Base-by-base conservation (phyloP, 345 rosid genomes). In the Chamaenerion angustifolium region DNA sequence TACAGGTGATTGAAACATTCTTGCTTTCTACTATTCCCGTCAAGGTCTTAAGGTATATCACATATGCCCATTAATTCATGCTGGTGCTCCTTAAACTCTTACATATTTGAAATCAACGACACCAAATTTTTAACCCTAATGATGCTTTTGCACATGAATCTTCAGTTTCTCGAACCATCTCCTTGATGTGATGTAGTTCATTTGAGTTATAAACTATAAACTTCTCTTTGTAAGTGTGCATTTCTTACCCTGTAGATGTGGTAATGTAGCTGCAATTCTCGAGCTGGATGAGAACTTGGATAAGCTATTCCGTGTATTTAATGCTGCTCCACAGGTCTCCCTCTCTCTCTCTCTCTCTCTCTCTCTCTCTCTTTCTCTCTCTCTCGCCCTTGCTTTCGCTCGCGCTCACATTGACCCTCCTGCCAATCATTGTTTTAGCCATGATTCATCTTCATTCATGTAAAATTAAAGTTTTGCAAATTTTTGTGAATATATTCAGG, bases 201-300 rank as follows among this genome's bases (percentile, higher is more conserved):
- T 31, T 31, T 31, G 37, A 5, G 37, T 5, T 31, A n/a, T n/a
- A 8, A 31, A 31, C 37, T 31, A 56, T 42, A 40, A 16, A 16
- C 42, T 56, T 42, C 10, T 56, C n/a, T n/a, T 68, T 55, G 53
- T 52, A 55, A 58, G 45, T 51, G 54, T 23, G 27, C 5, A 23
- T 23, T 23, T 23, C 6, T 8, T 1, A 31, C 37, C 6, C 45
- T 67, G 60, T 76, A 93, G 94, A 70, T 93, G 99, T 44, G 95
- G 99, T 62, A 88, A 93, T 59, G 83, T 93, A 53, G 99, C 97
- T 61, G 86, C 95, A 15, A 93, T 88, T 49, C 81, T 88, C 40
- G 85, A 82, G 77, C 81, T 93, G 8, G 87, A 82, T 52, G 96
- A 88, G 77, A 80, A 88, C 66, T 80, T 93, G 23, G 62, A 79